Conservation (phyloP, 306 rosid species). For the Quercus variabilis region DNA sequence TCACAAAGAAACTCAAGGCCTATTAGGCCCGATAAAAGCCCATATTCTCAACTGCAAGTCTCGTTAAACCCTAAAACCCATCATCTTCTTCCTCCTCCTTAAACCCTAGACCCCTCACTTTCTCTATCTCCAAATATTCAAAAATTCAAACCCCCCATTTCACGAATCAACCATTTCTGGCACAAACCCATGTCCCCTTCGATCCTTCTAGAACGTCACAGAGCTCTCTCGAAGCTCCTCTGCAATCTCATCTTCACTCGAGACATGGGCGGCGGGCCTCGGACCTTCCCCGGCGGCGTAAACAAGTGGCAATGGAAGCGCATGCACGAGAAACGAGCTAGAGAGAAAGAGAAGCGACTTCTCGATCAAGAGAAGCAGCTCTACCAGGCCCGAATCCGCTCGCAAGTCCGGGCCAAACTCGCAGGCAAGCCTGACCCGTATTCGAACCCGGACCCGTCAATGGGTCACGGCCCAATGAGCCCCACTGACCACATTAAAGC, state of each 20-base stretch:
- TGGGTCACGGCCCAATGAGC: conserved; percentile 54
- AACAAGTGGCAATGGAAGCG: conserved; percentile 98
- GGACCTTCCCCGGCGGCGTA: conserved; percentile 86
- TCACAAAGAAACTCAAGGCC: not conserved
- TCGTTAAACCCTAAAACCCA: not conserved
- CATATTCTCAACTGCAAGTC: not conserved
- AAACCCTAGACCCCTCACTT: not conserved
- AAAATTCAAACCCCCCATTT: not conserved
- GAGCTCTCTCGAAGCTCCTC: conserved; percentile 31
- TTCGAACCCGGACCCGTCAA: not conserved
- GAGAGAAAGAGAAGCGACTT: conserved; percentile 63
- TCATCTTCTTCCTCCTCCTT: not conserved
- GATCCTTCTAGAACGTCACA: conserved; percentile 36
- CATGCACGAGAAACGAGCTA: conserved; percentile 90
- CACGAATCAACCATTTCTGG: not conserved
- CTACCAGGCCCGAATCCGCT: conserved; percentile 82
- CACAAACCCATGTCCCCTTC: conserved; percentile 43
- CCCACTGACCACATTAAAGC: conserved; percentile 61
- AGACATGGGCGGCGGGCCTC: conserved; percentile 92
- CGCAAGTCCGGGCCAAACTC: conserved; percentile 68
- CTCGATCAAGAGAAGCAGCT: conserved; percentile 79
- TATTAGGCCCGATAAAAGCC: not conserved
- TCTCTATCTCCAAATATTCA: not conserved
- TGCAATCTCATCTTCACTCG: conserved; percentile 37
- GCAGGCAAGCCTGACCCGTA: conserved; percentile 35